These are phyloP conservation scores for Xylaria sp. DNA, from an alignment of 2,329 filamentous ascomycete genomes.

Conservation along the genomic window DNA sequence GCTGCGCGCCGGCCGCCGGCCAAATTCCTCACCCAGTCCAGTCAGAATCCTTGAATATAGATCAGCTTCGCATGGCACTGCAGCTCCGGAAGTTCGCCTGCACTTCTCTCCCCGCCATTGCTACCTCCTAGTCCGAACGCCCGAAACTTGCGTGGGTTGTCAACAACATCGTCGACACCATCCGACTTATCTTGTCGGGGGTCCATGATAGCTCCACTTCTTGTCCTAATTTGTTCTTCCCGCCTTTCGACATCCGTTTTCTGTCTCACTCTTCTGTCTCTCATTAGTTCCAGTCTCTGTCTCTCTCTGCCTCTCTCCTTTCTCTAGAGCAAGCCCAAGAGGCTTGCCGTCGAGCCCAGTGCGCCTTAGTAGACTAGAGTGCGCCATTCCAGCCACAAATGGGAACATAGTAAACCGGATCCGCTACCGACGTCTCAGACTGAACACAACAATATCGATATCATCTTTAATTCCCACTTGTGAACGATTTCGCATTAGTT, in stretches of 20 bases:
- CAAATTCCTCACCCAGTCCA: conserved; percentile 26
- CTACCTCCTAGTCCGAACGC: conserved; percentile 28
- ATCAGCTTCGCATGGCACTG: conserved; percentile 34
- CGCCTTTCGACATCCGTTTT: conserved; percentile 19
- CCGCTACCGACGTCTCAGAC: conserved; percentile 23
- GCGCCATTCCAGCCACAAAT: conserved; percentile 30
- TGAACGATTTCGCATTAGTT: conserved; percentile 26
- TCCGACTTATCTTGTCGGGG: conserved; percentile 28
- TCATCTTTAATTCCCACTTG: conserved; percentile 13
- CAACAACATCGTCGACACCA: conserved; percentile 25
- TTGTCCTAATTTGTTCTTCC: conserved; percentile 30
- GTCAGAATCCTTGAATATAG: conserved; percentile 25
- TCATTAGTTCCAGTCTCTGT: conserved; percentile 6
- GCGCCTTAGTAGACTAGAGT: conserved; percentile 17
- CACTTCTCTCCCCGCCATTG: conserved; percentile 23
- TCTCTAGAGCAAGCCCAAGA: conserved; percentile 9
- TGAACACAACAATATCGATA: conserved; percentile 21
- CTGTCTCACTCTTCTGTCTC: conserved; percentile 16
- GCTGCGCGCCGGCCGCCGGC: conserved; percentile 7
- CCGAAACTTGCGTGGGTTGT: conserved; percentile 30
- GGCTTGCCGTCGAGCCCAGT: conserved; percentile 14
- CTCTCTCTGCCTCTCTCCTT: background rate
- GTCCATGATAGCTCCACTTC: conserved; percentile 34
- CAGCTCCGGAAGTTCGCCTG: conserved; percentile 34
- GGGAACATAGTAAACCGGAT: conserved; percentile 28